Evolutionary conservation across 2,329 filamentous ascomycete genomes (phyloP).

Genomic region (Xylariales sp.): DNA sequence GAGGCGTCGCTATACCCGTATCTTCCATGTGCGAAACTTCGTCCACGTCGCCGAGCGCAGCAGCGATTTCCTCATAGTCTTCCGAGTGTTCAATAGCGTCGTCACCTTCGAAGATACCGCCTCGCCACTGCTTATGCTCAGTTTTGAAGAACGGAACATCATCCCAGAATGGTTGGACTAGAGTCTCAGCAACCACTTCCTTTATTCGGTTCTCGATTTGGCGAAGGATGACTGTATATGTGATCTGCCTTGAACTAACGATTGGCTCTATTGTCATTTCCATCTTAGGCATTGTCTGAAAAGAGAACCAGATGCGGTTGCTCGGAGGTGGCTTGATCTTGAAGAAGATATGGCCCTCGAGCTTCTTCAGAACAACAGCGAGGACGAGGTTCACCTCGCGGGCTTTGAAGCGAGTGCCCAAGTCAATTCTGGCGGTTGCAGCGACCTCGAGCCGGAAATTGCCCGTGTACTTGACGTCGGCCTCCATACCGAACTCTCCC

Average conservation of each 20-base stretch:
- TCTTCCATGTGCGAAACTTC: constrained; percentile 43
- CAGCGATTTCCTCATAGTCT: constrained; percentile 32
- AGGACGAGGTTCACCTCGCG: constrained; percentile 86
- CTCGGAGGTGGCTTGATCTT: constrained; percentile 93
- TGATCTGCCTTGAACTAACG: constrained; percentile 91
- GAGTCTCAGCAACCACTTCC: constrained; percentile 85
- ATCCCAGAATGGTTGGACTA: constrained; percentile 94
- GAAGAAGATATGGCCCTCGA: constrained; percentile 80
- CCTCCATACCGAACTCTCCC: constrained; percentile 81
- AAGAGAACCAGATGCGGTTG: constrained; percentile 94
- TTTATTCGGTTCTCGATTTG: constrained; percentile 94
- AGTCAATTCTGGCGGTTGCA: constrained; percentile 86
- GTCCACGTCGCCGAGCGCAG: constrained; percentile 42
- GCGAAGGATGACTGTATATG: constrained; percentile 83
- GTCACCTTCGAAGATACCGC: constrained; percentile 71
- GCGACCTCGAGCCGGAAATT: constrained; percentile 87
- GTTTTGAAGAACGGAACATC: constrained; percentile 89
- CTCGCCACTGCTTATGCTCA: constrained; percentile 70
- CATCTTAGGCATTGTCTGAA: constrained; percentile 89
- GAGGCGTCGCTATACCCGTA: constrained; percentile 22
- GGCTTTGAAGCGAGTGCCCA: constrained; percentile 83
- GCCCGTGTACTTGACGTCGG: constrained; percentile 83
- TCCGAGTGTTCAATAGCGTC: constrained; percentile 36
- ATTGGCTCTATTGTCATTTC: constrained; percentile 94
- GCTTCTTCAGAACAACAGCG: constrained; percentile 75